Percentiles rank a stretch among this genome's conserved stretches.
Evolutionary conservation across 2,329 filamentous ascomycete species (phyloP).

Genomic region (Plectosphaerella plurivora): DNA sequence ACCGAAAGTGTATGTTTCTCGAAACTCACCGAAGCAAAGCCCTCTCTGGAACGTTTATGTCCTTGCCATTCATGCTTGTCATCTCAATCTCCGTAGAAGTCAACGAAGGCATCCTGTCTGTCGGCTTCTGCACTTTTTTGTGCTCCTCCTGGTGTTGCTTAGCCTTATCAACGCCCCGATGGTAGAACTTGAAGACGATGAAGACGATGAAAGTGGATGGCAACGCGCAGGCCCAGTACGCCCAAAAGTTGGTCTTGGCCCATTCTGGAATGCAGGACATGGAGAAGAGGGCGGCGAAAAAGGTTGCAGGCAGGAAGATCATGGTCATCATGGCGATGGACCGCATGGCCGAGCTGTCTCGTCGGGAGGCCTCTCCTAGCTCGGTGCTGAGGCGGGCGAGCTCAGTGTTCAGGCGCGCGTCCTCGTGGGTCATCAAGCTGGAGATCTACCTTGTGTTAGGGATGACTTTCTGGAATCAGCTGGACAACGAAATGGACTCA

Average conservation of each 20-base stretch:
- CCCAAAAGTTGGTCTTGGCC: neutral
- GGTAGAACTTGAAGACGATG: neutral
- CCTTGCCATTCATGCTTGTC: no score
- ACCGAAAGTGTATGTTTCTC: no score
- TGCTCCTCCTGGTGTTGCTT: neutral
- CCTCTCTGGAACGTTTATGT: no score
- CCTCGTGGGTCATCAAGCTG: constrained; percentile 8
- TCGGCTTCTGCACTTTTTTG: neutral
- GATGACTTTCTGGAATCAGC: neutral
- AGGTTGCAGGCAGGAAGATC: constrained; percentile 33
- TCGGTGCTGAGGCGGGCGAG: constrained; percentile 5
- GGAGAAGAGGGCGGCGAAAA: constrained; percentile 26
- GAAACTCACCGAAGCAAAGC: no score
- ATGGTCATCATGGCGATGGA: constrained; percentile 33
- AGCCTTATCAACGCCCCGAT: neutral
- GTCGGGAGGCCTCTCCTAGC: neutral
- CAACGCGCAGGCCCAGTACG: constrained; percentile 1
- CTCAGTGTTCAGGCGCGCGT: constrained; percentile 5
- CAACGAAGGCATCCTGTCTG: no score
- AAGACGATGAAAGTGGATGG: constrained; percentile 1
- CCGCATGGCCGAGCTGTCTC: constrained; percentile 24
- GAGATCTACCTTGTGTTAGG: constrained; percentile 2
- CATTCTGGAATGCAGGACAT: neutral
- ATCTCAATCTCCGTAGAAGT: no score
- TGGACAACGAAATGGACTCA: neutral